Conservation (phyloP, 116 monocot species). For the Posidonia oceanica region DNA sequence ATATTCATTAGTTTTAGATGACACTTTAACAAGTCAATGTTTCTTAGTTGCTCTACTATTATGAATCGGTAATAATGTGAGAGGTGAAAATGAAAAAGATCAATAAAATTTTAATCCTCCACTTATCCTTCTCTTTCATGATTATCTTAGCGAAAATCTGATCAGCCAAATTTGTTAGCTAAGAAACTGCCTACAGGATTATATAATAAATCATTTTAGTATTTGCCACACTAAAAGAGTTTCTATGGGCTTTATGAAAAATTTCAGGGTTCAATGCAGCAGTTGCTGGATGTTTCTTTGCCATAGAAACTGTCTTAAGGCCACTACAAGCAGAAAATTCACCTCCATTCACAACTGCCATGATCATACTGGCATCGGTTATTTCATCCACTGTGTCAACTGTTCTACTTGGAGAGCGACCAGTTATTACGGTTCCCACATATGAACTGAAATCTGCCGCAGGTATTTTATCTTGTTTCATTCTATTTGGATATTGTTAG, state of each 20-base stretch:
- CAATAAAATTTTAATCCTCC: no score
- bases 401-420: conserved; percentile 83
- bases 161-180: no score
- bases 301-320: conserved; percentile 96
- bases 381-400: conserved; percentile 99
- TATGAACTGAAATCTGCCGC: conserved; percentile 99
- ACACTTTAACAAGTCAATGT: no score
- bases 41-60: no score
- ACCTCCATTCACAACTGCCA: conserved; percentile 98
- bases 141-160: no score
- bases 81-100: no score
- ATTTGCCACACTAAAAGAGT: no score
- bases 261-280: conserved; percentile 95
- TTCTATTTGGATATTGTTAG: conserved; percentile 1
- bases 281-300: conserved; percentile 99
- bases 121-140: no score
- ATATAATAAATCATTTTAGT: no score
- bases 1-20: no score
- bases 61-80: no score
- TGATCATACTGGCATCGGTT: conserved; percentile 98
- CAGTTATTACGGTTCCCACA: conserved; percentile 93
- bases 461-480: conserved; percentile 60
- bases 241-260: not conserved
- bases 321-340: conserved; percentile 94
- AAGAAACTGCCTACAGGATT: no score